phyloP scores from a whole-genome alignment of 805 yeast species.

The Ogataea haglerorum region DNA sequence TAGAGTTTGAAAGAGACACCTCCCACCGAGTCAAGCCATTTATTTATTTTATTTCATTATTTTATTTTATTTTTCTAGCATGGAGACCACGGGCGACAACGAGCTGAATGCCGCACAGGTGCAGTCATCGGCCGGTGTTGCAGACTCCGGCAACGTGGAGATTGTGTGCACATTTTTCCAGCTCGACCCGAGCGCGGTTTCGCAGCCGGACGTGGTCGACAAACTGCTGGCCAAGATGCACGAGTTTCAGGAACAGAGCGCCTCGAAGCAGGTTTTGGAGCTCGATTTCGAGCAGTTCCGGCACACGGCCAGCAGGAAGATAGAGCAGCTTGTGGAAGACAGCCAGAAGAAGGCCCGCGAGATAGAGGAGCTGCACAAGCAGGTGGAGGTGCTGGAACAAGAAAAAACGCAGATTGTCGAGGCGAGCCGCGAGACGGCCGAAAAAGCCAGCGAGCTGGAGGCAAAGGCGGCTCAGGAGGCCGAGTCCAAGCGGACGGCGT shows the following conservation, averaged over 20 bases:
- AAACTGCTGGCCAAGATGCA: conserved; percentile 31
- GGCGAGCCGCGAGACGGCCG: neutral
- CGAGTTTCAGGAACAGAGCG: conserved; percentile 36
- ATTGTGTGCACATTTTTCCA: conserved; percentile 36
- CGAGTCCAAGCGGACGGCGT: conserved; percentile 31
- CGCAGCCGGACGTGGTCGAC: conserved; percentile 23
- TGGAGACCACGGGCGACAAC: conserved; percentile 4
- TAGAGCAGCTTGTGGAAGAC: conserved; percentile 32
- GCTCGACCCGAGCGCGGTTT: conserved; percentile 26
- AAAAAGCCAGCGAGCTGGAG: conserved; percentile 6
- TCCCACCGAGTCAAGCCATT: conserved; percentile 9
- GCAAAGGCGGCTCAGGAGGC: conserved; percentile 17
- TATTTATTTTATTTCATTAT: conserved; percentile 1
- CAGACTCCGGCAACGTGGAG: conserved; percentile 1
- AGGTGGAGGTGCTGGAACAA: conserved; percentile 18
- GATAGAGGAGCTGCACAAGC: conserved; percentile 22
- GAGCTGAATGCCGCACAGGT: neutral
- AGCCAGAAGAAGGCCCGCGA: conserved; percentile 23
- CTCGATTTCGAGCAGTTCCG: conserved; percentile 40
- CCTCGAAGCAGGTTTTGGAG: conserved; percentile 36
- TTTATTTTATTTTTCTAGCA: neutral
- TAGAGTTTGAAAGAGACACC: conserved; percentile 2
- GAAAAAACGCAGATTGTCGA: conserved; percentile 21
- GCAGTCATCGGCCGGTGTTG: neutral
- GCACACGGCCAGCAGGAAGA: conserved; percentile 32